Base-by-base conservation (phyloP, 495 filamentous ascomycete species). In the Evernia prunastri region DNA sequence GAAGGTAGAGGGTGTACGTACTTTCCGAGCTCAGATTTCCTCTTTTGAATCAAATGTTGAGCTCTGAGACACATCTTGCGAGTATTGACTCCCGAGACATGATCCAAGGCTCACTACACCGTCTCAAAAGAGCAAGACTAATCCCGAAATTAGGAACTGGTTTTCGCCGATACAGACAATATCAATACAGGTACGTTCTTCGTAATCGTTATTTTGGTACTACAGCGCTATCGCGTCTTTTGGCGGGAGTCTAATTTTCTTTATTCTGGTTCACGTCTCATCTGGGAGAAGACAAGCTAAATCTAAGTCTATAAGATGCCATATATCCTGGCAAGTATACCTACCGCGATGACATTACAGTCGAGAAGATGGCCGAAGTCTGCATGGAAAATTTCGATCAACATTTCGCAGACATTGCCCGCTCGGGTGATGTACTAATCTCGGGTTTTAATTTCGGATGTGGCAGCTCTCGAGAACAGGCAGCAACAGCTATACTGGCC, bases 341-440 rank as follows among this genome's bases (percentile, higher is more conserved):
- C 2, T 97, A 96, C 76, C 90, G 92, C 70, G 92, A 97, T 72
- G 83, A 89, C 72, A 80, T 97, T 15, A 77, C 90, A 0, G 74
- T 70, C 0, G 84, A 88, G 51, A 86, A 82, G 35, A 97, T 97
- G 92, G 91, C 91, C 0, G 73, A 87, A 67, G 92, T 93, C 2
- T 91, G 87, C 74, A 96, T 98, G 90, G 79, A 85, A 67, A 98
- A 98, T 78, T 98, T 96, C 76, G 93, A 97, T 72, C 68, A 80
- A 0, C 61, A 72, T 7, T 97, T 98, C 73, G 67, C 76, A 7
- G 61, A 71, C 0, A 76, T 86, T 43, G 84, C 88, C 29, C 79
- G 80, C 56, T 64, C 78, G 0, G 85, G 85, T 20, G 92, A 97
- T 69, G 87, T 97, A 66, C 80, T 97, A 0, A 91, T 97, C 10